Base-by-base conservation (phyloP, 768 basidiomycete genomes). In the Trametes gibbosa region DNA sequence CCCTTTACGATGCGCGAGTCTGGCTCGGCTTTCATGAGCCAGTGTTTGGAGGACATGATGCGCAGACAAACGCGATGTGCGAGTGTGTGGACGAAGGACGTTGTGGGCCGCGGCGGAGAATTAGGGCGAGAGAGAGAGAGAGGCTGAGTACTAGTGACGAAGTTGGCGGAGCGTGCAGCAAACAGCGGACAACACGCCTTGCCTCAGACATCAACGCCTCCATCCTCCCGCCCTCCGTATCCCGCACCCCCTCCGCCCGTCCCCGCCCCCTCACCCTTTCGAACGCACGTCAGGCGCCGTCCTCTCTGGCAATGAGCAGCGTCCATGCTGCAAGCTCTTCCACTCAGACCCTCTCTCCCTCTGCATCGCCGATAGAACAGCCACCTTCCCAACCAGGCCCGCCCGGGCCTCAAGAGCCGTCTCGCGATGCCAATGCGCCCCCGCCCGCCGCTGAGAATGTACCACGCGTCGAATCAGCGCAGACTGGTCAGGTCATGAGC, bases 21-120 rank as follows among this genome's bases (percentile, higher is more conserved):
- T 9, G 92, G 92, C 70, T 93, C 92, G 3, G 92, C 92, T 72
- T 94, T 93, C 73, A 92, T 81, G 23, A 94, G 80, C 89, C 91
- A 94, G 63, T 69, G 65, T 35, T 67, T 75, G 47, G 54, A 14
- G 21, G 63, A 7, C 66, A 65, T 66, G n/a, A 19, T 49, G 29
- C 14, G 41, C 35, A 23, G 32, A 34, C 47, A 41, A 56, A 55
- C 45, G 55, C 34, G 51, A 41, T 21, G 42, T 43, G 50, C 8
- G 21, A 41, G 54, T 43, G 62, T 23, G 46, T 17, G 32, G 53
- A 53, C 43, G 52, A 63, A 55, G 57, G 35, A 48, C 43, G 49
- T 51, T 50, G 53, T 42, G 53, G 51, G 25, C 27, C 53, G 53
- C 45, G 45, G 59, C 58, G 53, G 59, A 21, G 54, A 51, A 43